These are phyloP conservation scores for Aspergillus floridensis DNA, from an alignment of 2,329 filamentous ascomycete genomes.

Conservation along the genomic window DNA sequence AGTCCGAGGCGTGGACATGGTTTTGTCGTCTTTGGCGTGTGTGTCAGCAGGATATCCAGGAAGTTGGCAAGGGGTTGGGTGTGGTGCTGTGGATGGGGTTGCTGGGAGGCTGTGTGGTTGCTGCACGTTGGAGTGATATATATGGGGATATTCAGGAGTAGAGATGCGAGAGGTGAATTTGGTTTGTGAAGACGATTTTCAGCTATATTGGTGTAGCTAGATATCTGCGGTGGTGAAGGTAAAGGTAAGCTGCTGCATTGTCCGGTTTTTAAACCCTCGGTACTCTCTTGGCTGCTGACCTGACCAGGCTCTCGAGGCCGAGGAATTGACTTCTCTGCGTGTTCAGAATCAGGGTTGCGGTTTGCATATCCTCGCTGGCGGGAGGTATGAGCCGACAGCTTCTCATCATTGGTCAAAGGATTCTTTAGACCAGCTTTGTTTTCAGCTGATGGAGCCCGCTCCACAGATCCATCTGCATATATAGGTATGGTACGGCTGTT, in stretches of 20 bases:
- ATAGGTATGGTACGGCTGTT: slow-evolving; percentile 15
- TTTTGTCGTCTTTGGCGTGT: neutral
- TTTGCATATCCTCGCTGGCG: slow-evolving; percentile 12
- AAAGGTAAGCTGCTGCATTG: neutral
- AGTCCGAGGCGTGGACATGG: neutral
- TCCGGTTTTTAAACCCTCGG: no score
- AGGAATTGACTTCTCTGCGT: neutral
- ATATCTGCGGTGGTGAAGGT: neutral
- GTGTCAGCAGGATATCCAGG: neutral
- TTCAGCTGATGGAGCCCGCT: neutral
- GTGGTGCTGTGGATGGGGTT: neutral
- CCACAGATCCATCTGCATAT: slow-evolving; percentile 19
- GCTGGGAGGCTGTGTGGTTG: neutral
- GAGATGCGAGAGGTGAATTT: neutral
- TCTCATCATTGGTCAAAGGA: slow-evolving; percentile 22
- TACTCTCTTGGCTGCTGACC: neutral
- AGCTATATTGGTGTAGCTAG: neutral
- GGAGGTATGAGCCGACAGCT: slow-evolving; percentile 18
- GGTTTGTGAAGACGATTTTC: neutral
- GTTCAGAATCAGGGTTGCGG: neutral
- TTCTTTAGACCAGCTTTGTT: neutral
- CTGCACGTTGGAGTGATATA: neutral
- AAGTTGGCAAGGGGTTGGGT: neutral
- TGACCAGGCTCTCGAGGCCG: neutral
- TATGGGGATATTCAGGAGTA: neutral